These are phyloP conservation scores for Paracorniculantispora psalliotae DNA, from an alignment of 2,329 filamentous ascomycete species.

Conservation along the genomic window DNA sequence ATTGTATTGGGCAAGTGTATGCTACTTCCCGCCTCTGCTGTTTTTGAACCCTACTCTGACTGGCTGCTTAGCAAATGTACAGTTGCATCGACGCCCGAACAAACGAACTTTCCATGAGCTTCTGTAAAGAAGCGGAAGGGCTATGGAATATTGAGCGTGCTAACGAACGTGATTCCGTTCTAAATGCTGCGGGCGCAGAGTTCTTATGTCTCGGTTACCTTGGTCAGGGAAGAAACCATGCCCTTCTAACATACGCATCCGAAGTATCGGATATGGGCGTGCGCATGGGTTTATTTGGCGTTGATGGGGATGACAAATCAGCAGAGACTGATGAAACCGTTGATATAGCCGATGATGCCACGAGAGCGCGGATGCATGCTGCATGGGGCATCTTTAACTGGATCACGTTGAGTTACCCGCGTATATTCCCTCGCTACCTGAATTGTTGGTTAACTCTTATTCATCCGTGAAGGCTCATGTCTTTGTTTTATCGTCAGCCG, in stretches of 20 bases:
- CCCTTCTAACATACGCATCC: constrained; percentile 25
- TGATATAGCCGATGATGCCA: background rate
- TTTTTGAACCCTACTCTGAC: background rate
- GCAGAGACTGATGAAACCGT: background rate
- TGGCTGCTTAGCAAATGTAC: constrained; percentile 30
- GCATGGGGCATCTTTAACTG: constrained; percentile 34
- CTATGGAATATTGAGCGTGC: constrained; percentile 21
- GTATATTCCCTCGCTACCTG: background rate
- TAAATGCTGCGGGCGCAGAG: constrained; percentile 27
- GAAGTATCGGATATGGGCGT: constrained; percentile 26
- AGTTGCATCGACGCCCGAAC: constrained; percentile 24
- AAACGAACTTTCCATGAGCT: constrained; percentile 16
- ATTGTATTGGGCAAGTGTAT: constrained; percentile 31
- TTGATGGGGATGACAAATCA: background rate
- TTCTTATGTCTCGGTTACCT: constrained; percentile 31
- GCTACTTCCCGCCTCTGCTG: constrained; percentile 14
- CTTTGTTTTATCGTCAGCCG: constrained; percentile 30
- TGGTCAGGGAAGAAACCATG: constrained; percentile 31
- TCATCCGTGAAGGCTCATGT: constrained; percentile 21
- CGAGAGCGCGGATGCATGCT: constrained; percentile 19
- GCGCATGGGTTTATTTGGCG: constrained; percentile 27
- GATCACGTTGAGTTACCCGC: constrained; percentile 27
- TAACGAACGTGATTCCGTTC: constrained; percentile 17
- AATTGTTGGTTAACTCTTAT: background rate
- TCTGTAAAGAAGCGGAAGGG: constrained; percentile 25